Conservation (phyloP, 768 basidiomycete genomes). For the Agrocybe pediades region DNA sequence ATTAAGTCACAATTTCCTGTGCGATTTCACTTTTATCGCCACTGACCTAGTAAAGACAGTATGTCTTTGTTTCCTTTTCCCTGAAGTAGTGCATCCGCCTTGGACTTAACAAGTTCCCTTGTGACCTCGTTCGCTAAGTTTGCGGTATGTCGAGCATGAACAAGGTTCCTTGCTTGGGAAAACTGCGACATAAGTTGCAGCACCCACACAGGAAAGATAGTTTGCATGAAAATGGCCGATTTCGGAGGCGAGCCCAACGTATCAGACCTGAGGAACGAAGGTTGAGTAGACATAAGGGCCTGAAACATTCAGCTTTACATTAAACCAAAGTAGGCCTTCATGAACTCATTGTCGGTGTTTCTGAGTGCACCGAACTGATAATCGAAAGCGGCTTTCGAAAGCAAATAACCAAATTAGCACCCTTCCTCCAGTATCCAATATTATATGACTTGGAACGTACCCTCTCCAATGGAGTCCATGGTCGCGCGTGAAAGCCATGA, state of each 20-base stretch:
- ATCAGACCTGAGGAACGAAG: conserved; percentile 36
- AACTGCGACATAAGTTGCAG: conserved; percentile 48
- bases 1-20: not conserved
- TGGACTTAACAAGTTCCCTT: conserved; percentile 45
- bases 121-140: conserved; percentile 46
- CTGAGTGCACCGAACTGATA: conserved; percentile 58
- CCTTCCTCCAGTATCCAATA: no score
- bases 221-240: conserved; percentile 49
- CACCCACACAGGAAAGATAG: conserved; percentile 46
- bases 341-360: conserved; percentile 51
- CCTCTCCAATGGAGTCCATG: conserved; percentile 54
- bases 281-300: not conserved
- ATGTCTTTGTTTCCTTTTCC: conserved; percentile 56
- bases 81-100: conserved; percentile 46
- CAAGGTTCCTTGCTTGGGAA: conserved; percentile 43
- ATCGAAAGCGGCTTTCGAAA: conserved; percentile 47
- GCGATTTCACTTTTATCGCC: not conserved
- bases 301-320: conserved; percentile 32
- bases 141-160: conserved; percentile 48
- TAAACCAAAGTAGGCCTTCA: conserved; percentile 54
- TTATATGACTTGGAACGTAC: conserved; percentile 21
- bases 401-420: no score
- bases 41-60: conserved; percentile 55
- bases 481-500: conserved; percentile 51
- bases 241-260: conserved; percentile 50